These are phyloP conservation scores for Haberlea rhodopensis DNA, from an alignment of 257 asterid species.

Conservation along the genomic window DNA sequence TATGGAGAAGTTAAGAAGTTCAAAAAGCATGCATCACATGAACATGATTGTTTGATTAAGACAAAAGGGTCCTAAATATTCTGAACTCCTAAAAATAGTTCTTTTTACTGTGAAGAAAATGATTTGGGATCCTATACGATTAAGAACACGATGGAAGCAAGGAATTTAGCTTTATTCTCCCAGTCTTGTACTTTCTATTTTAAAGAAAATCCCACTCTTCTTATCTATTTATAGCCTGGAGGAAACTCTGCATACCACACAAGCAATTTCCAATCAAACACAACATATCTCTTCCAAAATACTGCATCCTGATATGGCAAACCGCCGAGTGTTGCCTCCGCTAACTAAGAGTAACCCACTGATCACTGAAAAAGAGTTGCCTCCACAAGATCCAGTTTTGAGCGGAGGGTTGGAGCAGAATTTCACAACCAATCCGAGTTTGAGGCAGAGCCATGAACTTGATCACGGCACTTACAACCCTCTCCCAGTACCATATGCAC, in stretches of 20 bases:
- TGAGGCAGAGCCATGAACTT: conserved; percentile 25
- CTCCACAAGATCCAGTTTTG: conserved; percentile 3
- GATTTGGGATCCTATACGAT: conserved; percentile 23
- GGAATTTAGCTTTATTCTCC: conserved; percentile 50
- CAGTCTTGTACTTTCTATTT: not conserved
- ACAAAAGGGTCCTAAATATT: not conserved
- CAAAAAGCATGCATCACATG: not conserved
- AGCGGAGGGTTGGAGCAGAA: conserved; percentile 11
- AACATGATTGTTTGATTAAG: not conserved
- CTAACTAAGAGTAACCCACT: conserved; percentile 1
- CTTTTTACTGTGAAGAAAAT: conserved; percentile 20
- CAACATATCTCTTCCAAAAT: not conserved
- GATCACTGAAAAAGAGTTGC: conserved; percentile 1
- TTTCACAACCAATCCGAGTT: conserved; percentile 14
- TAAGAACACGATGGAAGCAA: conserved; percentile 55
- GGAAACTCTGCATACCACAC: conserved; percentile 24
- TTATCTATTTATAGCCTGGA: conserved; percentile 39
- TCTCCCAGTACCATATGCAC: not conserved
- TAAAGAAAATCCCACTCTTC: not conserved
- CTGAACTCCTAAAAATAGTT: not conserved
- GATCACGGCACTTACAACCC: conserved; percentile 22
- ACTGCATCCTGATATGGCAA: conserved; percentile 18
- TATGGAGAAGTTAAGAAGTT: not conserved
- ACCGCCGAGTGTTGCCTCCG: conserved; percentile 22
- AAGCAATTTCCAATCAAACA: conserved; percentile 9